Base-by-base conservation (phyloP, 208 protist genomes). In the Trypanosoma theileri region DNA sequence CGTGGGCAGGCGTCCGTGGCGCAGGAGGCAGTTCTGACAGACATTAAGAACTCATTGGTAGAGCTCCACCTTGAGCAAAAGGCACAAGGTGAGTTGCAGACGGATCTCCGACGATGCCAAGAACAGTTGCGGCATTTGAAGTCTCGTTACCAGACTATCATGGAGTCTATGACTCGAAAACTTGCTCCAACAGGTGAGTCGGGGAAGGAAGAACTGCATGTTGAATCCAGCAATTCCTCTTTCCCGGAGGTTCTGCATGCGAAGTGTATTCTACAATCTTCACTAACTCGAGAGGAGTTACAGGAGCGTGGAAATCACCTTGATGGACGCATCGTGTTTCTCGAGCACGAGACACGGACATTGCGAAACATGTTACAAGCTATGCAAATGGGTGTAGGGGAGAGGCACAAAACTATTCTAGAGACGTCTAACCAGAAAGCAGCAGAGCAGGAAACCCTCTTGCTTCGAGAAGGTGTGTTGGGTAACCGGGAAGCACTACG, bases 221-320 rank as follows among this genome's bases (percentile, higher is more conserved):
- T 16, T 3, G 50, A 44, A 21, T 60, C 28, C 8, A 54, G 7
- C 44, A 48, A 52, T 45, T 31, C 57, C 22, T 62, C 73, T 6
- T 35, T 35, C 0, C 89, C 86, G 3, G 89, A 95, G 64, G 71
- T 61, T 3, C 46, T 92, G 12, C 86, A 95, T 66, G 89, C 89
- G 6, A 77, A 80, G 44, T 66, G 85, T 22, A 77, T 95, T 60
- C 72, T 95, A 46, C 81, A 79, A 8, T 71, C 84, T 21, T 86
- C 84, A 16, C 77, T 77, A 41, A 77, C 80, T n/a, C 80, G 86
- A 9, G 89, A 95, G 75, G 75, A 86, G 54, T 77, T 95, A 31
- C 80, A 84, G 82, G 69, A 88, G 46, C 75, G 76, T 14, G 89
- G 89, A 3, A 95, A 92, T 64, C 76, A 84, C 35, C 79, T 95